Conservation (phyloP, 1,139 yeast genomes). For the Blastobotrys capitulatus region DNA sequence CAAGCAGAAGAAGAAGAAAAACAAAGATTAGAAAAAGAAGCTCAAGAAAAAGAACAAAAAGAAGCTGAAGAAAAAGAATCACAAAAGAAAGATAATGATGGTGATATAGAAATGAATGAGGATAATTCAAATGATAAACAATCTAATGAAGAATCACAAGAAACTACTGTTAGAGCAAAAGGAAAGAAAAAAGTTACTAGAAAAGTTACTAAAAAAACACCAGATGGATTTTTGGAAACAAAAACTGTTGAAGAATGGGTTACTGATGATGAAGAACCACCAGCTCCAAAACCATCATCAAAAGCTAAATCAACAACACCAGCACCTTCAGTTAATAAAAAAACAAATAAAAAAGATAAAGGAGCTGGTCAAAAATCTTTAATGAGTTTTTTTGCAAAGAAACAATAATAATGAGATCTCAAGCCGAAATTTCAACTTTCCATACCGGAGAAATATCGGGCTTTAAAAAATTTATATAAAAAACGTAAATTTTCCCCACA, state of each 20-base stretch:
- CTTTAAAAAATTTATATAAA: background rate
- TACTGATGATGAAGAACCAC: slow-evolving; percentile 8
- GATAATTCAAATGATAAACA: slow-evolving; percentile 18
- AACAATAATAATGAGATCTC: background rate
- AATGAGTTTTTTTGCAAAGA: slow-evolving; percentile 9
- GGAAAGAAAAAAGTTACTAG: slow-evolving; percentile 7
- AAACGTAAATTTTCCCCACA: background rate
- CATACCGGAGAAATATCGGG: no score
- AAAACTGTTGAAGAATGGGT: slow-evolving; percentile 10
- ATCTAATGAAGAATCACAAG: background rate
- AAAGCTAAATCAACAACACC: slow-evolving; percentile 1
- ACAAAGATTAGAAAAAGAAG: background rate
- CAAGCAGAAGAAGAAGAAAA: slow-evolving; percentile 8
- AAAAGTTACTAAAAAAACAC: slow-evolving; percentile 7
- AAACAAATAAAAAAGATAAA: slow-evolving; percentile 3
- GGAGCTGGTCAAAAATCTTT: slow-evolving; percentile 8
- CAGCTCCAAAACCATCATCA: slow-evolving; percentile 1
- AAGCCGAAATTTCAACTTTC: background rate
- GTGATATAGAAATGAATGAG: slow-evolving; percentile 8
- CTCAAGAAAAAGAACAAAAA: slow-evolving; percentile 9
- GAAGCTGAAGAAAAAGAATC: background rate
- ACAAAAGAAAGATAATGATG: background rate
- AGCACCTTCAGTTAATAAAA: slow-evolving; percentile 1
- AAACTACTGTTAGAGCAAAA: background rate
- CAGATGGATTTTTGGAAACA: slow-evolving; percentile 11